Conservation (phyloP, 257 asterid genomes). For the Anisodus tanguticus region DNA sequence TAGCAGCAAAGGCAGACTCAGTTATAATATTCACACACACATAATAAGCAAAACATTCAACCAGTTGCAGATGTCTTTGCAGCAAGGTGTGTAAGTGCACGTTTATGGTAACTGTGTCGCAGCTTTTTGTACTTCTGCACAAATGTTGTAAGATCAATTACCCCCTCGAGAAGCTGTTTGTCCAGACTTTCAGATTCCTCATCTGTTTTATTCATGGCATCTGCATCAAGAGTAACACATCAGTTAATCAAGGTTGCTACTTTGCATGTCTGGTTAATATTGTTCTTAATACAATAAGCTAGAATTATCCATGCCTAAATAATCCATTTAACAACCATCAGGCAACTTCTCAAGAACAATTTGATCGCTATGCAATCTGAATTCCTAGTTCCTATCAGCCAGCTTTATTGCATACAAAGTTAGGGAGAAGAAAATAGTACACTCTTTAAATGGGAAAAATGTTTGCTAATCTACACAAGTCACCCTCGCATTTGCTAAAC, state of each 20-base stretch:
- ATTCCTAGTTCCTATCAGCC: not conserved
- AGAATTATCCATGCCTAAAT: not conserved
- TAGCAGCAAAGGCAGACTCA: not conserved
- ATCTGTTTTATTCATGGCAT: constrained; percentile 69
- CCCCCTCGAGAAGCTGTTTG: constrained; percentile 76
- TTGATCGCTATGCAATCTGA: not conserved
- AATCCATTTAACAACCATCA: not conserved
- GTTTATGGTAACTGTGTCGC: constrained; percentile 71
- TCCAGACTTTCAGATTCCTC: constrained; percentile 84
- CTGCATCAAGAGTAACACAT: constrained; percentile 43
- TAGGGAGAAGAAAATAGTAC: not conserved
- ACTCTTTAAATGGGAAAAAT: not conserved
- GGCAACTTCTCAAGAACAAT: constrained; percentile 5
- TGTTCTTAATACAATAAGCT: not conserved
- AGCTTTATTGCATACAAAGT: not conserved
- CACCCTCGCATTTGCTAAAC: not conserved
- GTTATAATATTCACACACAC: constrained; percentile 24
- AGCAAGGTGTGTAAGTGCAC: constrained; percentile 85
- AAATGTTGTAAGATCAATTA: constrained; percentile 68
- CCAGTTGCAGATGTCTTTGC: constrained; percentile 69
- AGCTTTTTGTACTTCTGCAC: constrained; percentile 86
- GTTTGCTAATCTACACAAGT: not conserved
- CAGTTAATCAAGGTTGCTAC: not conserved
- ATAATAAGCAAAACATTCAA: constrained; percentile 35
- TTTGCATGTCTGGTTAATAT: not conserved